Evolutionary conservation across 2,329 filamentous ascomycete species (phyloP).

Genomic region (Nakataea oryzae): DNA sequence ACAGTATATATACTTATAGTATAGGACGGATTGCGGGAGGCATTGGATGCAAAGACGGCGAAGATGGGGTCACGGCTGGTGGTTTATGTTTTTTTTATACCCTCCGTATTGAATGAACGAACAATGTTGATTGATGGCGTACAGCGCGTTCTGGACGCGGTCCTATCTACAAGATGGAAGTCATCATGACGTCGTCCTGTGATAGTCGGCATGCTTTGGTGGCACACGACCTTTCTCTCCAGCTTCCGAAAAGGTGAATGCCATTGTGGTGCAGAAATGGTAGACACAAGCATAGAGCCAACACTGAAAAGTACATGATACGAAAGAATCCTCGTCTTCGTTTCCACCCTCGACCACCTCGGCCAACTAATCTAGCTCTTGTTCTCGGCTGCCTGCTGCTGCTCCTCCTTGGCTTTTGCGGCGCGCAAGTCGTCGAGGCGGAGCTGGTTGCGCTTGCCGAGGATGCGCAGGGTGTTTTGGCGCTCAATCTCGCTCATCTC

Average conservation of each 20-base stretch:
- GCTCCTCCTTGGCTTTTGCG: neutral
- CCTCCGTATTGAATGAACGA: neutral
- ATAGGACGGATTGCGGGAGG: neutral
- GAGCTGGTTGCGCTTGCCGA: constrained; percentile 59
- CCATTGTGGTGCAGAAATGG: too few relatives aligned
- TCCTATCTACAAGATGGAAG: neutral
- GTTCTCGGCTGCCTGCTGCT: neutral
- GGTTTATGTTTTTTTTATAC: neutral
- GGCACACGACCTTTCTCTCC: too few relatives aligned
- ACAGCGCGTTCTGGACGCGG: too few relatives aligned
- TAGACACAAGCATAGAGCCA: too few relatives aligned
- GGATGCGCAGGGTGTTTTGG: constrained; percentile 53
- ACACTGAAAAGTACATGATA: too few relatives aligned
- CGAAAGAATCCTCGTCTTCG: neutral
- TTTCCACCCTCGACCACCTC: neutral
- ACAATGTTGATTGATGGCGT: neutral
- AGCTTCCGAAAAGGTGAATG: too few relatives aligned
- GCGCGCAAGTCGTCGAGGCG: constrained; percentile 25
- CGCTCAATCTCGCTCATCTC: constrained; percentile 60
- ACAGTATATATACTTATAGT: neutral
- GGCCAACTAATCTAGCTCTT: neutral
- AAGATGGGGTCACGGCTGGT: neutral
- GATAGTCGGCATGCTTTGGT: neutral
- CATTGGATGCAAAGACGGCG: too few relatives aligned
- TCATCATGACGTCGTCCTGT: neutral